Conservation (phyloP, 2,329 filamentous ascomycete species). For the Ophiostoma piceae region DNA sequence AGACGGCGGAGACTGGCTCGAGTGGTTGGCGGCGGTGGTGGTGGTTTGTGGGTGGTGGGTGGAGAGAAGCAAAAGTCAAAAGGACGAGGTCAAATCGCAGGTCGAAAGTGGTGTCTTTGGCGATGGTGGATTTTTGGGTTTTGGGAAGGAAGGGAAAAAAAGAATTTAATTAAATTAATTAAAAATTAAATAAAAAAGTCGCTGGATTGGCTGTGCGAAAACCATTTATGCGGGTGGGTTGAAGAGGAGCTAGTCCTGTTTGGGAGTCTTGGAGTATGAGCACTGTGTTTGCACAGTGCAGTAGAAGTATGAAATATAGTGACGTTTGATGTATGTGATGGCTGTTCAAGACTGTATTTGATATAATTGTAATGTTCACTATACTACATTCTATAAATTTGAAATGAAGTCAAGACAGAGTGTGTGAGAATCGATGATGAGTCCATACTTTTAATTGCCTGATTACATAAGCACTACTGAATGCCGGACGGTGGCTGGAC, state of each 20-base stretch:
- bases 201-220: slow-evolving; percentile 25
- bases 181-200: slow-evolving; percentile 21
- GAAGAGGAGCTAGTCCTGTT: slow-evolving; percentile 14
- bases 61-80: not conserved
- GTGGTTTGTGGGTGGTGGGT: slow-evolving; percentile 13
- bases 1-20: not conserved
- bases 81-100: too few species aligned
- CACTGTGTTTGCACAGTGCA: not conserved
- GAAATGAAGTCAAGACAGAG: too few species aligned
- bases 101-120: not conserved
- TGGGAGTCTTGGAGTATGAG: not conserved
- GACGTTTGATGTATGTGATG: too few species aligned
- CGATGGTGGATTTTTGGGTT: slow-evolving; percentile 11
- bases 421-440: too few species aligned
- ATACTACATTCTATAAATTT: too few species aligned
- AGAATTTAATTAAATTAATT: slow-evolving; percentile 3
- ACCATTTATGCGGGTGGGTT: slow-evolving; percentile 25
- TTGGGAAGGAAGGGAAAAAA: slow-evolving; percentile 19
- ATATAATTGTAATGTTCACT: too few species aligned
- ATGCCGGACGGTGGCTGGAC: not conserved
- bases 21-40: not conserved
- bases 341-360: too few species aligned
- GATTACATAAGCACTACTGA: not conserved
- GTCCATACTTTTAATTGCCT: not conserved
- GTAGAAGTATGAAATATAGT: too few species aligned